These are phyloP conservation scores for Cyclospora cayetanensis DNA, from an alignment of 169 alveolate species.

Conservation along the genomic window DNA sequence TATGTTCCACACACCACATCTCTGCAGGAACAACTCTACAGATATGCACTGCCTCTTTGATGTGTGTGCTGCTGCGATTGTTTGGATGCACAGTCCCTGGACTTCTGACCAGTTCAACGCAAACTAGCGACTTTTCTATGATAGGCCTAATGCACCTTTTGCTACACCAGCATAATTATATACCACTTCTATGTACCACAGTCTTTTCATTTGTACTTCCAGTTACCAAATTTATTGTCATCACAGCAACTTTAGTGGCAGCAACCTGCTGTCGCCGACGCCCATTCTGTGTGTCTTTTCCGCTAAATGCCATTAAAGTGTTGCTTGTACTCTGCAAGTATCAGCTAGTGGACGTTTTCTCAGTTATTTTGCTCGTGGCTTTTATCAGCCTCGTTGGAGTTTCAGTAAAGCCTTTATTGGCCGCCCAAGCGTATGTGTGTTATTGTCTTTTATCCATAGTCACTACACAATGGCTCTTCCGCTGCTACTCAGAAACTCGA, in stretches of 20 bases:
- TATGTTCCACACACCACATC: no score
- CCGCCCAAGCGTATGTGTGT: constrained; percentile 41
- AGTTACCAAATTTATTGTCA: constrained; percentile 18
- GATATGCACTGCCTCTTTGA: not conserved
- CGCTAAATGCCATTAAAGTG: not conserved
- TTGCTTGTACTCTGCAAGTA: constrained; percentile 34
- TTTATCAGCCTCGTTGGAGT: constrained; percentile 38
- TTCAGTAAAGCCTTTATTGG: constrained; percentile 20
- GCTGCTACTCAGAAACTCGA: constrained; percentile 19
- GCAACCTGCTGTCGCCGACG: constrained; percentile 30
- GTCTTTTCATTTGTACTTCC: constrained; percentile 54
- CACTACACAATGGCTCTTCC: constrained; percentile 47
- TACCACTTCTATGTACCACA: constrained; percentile 12
- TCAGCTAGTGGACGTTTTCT: constrained; percentile 66
- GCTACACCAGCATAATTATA: not conserved
- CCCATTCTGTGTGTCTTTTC: not conserved
- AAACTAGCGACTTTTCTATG: constrained; percentile 16
- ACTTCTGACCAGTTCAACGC: not conserved
- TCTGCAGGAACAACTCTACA: no score
- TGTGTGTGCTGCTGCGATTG: not conserved
- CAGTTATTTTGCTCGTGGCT: constrained; percentile 7
- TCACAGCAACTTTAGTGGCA: constrained; percentile 6
- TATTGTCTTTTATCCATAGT: constrained; percentile 40
- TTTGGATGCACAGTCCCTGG: not conserved
- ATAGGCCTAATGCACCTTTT: constrained; percentile 31